A percentile compares a stretch with the other conserved stretches of the same genome.
Conservation (phyloP, 768 basidiomycete species). For the Flagelloscypha sp. region DNA sequence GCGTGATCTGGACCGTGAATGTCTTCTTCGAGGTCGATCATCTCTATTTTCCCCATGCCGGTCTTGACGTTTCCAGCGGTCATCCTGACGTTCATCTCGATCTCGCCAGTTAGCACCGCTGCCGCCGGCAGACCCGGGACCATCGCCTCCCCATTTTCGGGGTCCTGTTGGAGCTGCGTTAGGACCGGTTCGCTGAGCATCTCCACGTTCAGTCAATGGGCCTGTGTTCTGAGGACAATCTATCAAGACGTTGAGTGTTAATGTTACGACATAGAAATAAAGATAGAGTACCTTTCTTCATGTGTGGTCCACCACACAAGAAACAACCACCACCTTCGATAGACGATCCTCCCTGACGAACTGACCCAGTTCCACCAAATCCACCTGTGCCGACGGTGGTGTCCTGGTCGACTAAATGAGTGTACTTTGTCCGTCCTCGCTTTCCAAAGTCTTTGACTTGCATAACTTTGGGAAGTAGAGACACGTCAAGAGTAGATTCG, state of each 20-base stretch:
- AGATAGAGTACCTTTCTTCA: conserved; percentile 66
- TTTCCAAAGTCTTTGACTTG: conserved; percentile 95
- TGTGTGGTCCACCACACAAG: conserved; percentile 87
- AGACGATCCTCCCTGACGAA: conserved; percentile 48
- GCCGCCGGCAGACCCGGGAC: conserved; percentile 21
- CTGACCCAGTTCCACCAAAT: conserved; percentile 51
- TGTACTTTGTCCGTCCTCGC: conserved; percentile 90
- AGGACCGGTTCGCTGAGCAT: conserved; percentile 19
- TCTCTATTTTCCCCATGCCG: conserved; percentile 15
- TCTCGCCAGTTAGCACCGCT: too few relatives aligned
- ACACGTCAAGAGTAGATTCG: conserved; percentile 80
- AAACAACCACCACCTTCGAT: conserved; percentile 73
- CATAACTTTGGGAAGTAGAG: conserved; percentile 89
- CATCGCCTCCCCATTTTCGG: conserved; percentile 23
- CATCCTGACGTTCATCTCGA: conserved; percentile 16
- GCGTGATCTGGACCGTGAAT: conserved; percentile 21
- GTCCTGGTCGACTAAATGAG: conserved; percentile 92
- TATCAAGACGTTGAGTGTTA: conserved; percentile 10
- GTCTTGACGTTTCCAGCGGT: conserved; percentile 14
- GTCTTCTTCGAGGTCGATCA: conserved; percentile 13
- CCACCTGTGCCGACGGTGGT: conserved; percentile 61
- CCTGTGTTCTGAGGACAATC: conserved; percentile 47
- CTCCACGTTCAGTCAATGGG: conserved; percentile 20
- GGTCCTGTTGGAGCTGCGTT: conserved; percentile 24
- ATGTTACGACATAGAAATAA: conserved; percentile 3